Percentiles rank a stretch among this genome's conserved stretches.
These are phyloP conservation scores for Aplosporella prunicola DNA, from an alignment of 2,329 filamentous ascomycete species.

Conservation along the genomic window DNA sequence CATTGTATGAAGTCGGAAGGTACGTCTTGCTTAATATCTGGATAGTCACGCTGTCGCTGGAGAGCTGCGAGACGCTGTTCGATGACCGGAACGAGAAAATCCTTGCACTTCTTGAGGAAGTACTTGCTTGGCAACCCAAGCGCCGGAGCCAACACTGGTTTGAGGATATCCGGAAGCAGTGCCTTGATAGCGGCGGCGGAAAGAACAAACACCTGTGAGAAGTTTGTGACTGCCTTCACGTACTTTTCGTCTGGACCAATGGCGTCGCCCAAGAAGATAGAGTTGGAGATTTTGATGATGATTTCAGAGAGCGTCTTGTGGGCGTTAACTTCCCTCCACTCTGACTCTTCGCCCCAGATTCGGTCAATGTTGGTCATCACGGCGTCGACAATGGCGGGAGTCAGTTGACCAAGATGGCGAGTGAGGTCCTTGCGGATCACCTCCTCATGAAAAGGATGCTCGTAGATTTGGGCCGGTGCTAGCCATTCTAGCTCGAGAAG, in stretches of 20 bases:
- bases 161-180: neutral
- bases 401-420: conserved; percentile 5
- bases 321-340: conserved; percentile 1
- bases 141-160: conserved; percentile 4
- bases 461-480: neutral
- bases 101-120: conserved; percentile 3
- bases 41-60: neutral
- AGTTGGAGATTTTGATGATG: neutral
- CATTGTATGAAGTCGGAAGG: conserved; percentile 2
- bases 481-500: conserved; percentile 3
- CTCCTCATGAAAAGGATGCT: conserved; percentile 4
- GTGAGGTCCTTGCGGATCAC: conserved; percentile 6
- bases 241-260: conserved; percentile 1
- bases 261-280: conserved; percentile 2
- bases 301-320: conserved; percentile 2
- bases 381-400: conserved; percentile 4
- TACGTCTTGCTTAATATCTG: neutral
- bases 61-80: neutral
- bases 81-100: conserved; percentile 7
- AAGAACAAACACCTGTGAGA: conserved; percentile 1
- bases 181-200: conserved; percentile 1
- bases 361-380: neutral
- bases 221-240: neutral
- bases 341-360: conserved; percentile 3
- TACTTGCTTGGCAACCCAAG: conserved; percentile 8